Base-by-base conservation (phyloP, 352 stramenopile genomes). In the Achlya hypogyna region DNA sequence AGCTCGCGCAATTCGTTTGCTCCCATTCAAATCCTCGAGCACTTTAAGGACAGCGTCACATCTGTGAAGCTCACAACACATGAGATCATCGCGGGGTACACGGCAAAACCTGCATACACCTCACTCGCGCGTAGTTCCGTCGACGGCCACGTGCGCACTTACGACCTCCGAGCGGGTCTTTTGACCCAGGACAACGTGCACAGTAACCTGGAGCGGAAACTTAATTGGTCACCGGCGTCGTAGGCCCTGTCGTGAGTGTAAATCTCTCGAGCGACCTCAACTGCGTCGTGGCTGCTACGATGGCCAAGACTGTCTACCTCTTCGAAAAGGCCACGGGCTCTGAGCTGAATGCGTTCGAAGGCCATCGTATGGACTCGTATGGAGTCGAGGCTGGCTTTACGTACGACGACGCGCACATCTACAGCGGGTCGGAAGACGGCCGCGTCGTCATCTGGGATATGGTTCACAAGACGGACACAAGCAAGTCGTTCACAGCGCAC, bases 41-140 rank as follows among this genome's bases (percentile, higher is more conserved):
- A 93, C 53, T 95, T 93, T 59, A 91, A 83, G 51, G 88, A 96
- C 73, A 96, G 87, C 65, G 86, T 95, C 65, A 96, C 88, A 16
- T 87, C 78, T 29, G 78, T 96, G 27, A 72, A 87, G 4, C 72
- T 95, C 16, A 82, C 81, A 0, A 78, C 81, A 38, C 76, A 93
- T 47, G 83, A 93, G 60, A 82, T 96, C 63, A 82, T 95, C 54
- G 82, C 87, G 51, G 79, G 85, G 80, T 89, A 31, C 40, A 75
- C 56, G 16, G 4, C 14, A 22, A 14, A 51, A 8, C n/a, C 51
- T 65, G 28, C 5, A 25, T 63, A 22, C 20, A 56, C 34, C 32
- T 35, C 10, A 14, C 14, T 45, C 8, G 40, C 29, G 32, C 32
- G 3, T 31, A 91, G 84, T 1, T 93, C 79, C 59, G 88, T 96